Evolutionary conservation across 2,329 filamentous ascomycete species (phyloP).

Genomic region (Clonostachys chloroleuca): DNA sequence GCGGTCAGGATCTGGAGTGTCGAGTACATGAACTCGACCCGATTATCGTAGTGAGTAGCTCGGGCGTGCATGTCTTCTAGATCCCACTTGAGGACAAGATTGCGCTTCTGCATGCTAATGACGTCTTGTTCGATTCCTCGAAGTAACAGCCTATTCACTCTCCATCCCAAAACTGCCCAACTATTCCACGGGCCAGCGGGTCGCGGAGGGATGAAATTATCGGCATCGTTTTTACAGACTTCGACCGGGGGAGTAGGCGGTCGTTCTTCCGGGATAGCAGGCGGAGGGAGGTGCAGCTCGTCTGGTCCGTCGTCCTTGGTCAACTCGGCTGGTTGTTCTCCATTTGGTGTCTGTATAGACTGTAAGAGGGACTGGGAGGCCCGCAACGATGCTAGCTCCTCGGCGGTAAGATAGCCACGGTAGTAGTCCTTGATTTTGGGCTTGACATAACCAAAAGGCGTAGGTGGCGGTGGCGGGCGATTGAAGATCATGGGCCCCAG

Average conservation of each 20-base stretch:
- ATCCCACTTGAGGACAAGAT: constrained; percentile 41
- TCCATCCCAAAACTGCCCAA: constrained; percentile 32
- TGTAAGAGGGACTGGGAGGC: constrained; percentile 15
- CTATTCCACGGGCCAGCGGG: constrained; percentile 31
- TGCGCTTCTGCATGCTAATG: constrained; percentile 37
- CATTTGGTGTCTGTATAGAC: constrained; percentile 3
- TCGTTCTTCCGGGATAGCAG: neutral
- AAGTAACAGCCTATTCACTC: constrained; percentile 32
- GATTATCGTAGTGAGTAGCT: constrained; percentile 46
- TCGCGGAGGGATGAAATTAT: constrained; percentile 17
- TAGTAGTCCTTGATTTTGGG: constrained; percentile 44
- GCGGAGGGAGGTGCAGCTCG: neutral
- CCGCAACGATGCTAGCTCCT: constrained; percentile 33
- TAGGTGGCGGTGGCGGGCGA: constrained; percentile 26
- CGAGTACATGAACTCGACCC: constrained; percentile 45
- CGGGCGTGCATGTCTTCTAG: constrained; percentile 42
- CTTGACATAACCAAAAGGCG: constrained; percentile 31
- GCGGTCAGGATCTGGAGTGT: constrained; percentile 43
- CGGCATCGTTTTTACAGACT: neutral
- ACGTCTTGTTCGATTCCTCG: constrained; percentile 45
- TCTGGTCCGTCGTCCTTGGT: constrained; percentile 5
- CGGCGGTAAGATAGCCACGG: constrained; percentile 37
- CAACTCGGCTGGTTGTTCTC: constrained; percentile 1
- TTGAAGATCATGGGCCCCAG: constrained; percentile 40
- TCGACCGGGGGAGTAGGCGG: neutral